Evolutionary conservation across 75 land plant genomes (phyloP).

Genomic region (Pseudotsuga menziesii): DNA sequence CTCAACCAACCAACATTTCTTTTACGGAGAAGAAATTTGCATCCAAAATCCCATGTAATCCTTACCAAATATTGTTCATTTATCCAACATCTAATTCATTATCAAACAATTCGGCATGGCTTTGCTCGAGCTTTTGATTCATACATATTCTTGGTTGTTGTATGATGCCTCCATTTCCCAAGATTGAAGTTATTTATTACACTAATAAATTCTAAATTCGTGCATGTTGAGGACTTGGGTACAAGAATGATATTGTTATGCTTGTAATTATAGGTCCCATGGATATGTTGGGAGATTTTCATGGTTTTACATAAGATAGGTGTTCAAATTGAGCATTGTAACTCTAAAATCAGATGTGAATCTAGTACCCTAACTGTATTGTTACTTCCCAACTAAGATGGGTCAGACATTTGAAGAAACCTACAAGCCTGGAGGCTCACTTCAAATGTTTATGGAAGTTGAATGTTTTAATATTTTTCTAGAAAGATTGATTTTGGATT

Average conservation of each 20-base stretch:
- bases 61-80: too few relatives aligned
- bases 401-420: too few relatives aligned
- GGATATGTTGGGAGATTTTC: background rate
- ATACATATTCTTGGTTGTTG: background rate
- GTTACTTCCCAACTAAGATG: too few relatives aligned
- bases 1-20: background rate
- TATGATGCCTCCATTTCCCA: background rate
- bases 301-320: background rate
- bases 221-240: background rate
- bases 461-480: too few relatives aligned
- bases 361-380: background rate
- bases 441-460: too few relatives aligned
- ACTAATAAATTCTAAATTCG: background rate
- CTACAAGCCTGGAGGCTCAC: too few relatives aligned
- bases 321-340: background rate
- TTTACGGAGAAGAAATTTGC: background rate
- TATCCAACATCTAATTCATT: background rate
- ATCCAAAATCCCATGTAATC: too few relatives aligned
- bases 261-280: background rate
- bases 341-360: background rate
- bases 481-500: too few relatives aligned
- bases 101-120: background rate
- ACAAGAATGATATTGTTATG: background rate
- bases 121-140: background rate
- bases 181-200: background rate